These are phyloP conservation scores for Kwoniella bestiolae DNA, from an alignment of 768 basidiomycete species.

Conservation along the genomic window DNA sequence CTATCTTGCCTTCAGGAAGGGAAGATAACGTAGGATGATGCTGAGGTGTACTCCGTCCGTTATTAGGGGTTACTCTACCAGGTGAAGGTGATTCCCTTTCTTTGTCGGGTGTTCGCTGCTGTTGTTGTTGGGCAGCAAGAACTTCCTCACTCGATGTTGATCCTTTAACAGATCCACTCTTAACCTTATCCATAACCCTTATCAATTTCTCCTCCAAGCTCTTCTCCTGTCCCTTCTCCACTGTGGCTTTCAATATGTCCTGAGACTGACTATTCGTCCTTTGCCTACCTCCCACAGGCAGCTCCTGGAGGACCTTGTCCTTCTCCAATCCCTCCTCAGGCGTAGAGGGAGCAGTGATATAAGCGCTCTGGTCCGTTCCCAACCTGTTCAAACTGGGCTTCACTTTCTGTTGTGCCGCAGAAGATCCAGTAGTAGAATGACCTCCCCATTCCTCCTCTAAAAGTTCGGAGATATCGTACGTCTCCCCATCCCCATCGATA, in stretches of 20 bases:
- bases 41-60: conserved; percentile 30
- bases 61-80: conserved; percentile 3
- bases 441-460: conserved; percentile 78
- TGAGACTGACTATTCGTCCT: conserved; percentile 5
- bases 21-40: conserved; percentile 21
- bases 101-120: neutral
- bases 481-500: conserved; percentile 85
- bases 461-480: conserved; percentile 90
- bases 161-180: conserved; percentile 30
- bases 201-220: conserved; percentile 57
- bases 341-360: conserved; percentile 56
- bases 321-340: conserved; percentile 32
- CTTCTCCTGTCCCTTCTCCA: conserved; percentile 26
- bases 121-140: conserved; percentile 1
- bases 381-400: conserved; percentile 34
- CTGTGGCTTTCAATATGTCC: conserved; percentile 53
- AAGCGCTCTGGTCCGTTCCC: conserved; percentile 44
- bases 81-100: conserved; percentile 7
- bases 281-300: neutral
- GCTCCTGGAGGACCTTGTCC: conserved; percentile 1
- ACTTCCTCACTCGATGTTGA: conserved; percentile 18
- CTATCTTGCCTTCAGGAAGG: conserved; percentile 27
- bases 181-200: conserved; percentile 58
- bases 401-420: neutral
- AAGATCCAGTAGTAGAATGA: conserved; percentile 1